phyloP scores from a whole-genome alignment of 495 filamentous ascomycete genomes.

The Diplogelasinospora grovesii region DNA sequence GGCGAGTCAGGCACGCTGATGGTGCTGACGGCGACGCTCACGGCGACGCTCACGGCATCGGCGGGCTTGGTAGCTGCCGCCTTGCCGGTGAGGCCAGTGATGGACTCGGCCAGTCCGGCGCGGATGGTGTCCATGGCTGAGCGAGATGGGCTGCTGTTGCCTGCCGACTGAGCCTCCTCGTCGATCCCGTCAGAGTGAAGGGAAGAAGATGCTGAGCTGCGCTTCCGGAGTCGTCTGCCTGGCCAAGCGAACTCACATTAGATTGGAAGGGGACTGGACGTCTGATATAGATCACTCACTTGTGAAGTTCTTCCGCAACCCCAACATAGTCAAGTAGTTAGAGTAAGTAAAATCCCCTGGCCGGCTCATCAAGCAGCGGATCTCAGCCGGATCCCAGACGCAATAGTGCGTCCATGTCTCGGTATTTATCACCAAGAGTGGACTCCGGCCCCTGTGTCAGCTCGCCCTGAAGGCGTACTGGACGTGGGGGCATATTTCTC shows the following conservation, averaged over 20 bases:
- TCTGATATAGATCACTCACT: too few species aligned
- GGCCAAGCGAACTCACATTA: too few species aligned
- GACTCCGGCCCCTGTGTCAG: too few species aligned
- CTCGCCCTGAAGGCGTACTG: too few species aligned
- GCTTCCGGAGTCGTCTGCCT: constrained; percentile 14
- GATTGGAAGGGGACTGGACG: too few species aligned
- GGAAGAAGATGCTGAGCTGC: constrained; percentile 18
- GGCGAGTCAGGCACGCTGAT: constrained; percentile 4
- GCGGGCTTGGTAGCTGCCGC: constrained; percentile 8
- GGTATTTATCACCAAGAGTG: too few species aligned
- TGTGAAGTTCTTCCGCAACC: constrained; percentile 15
- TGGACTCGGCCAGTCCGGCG: constrained; percentile 16
- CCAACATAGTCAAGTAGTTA: constrained; percentile 20
- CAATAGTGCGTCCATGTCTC: too few species aligned
- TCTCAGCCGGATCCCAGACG: too few species aligned
- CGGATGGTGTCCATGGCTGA: constrained; percentile 22
- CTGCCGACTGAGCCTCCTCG: constrained; percentile 4
- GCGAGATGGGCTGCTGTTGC: constrained; percentile 1
- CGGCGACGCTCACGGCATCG: constrained; percentile 10
- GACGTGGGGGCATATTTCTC: too few species aligned
- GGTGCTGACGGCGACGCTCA: constrained; percentile 8
- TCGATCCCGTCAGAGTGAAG: constrained; percentile 10
- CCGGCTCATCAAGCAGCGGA: too few species aligned
- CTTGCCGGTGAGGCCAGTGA: constrained; percentile 10
- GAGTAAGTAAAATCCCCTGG: too few species aligned